Conservation (phyloP, 2,329 filamentous ascomycete genomes). For the Exophiala calicioides region DNA sequence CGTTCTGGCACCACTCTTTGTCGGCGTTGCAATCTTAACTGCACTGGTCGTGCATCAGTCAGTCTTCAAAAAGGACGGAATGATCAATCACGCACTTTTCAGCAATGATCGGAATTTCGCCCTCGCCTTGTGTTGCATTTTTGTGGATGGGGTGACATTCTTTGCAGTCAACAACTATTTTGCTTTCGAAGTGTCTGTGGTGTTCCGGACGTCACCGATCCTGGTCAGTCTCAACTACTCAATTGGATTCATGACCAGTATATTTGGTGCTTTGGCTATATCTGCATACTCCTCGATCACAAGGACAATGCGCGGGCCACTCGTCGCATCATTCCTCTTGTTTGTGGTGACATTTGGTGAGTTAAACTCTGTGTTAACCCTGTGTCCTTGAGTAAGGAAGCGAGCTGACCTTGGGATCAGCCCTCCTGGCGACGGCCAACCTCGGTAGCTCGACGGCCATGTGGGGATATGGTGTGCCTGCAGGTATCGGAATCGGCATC, state of each 20-base stretch:
- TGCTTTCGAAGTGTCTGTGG: constrained; percentile 12
- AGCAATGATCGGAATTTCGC: constrained; percentile 59
- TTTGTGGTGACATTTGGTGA: constrained; percentile 1
- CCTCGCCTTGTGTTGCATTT: constrained; percentile 56
- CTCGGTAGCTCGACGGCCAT: constrained; percentile 11
- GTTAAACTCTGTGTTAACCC: too few relatives aligned
- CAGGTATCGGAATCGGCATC: constrained; percentile 15
- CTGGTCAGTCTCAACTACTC: constrained; percentile 5
- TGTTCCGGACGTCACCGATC: constrained; percentile 9
- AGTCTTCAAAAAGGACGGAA: constrained; percentile 53
- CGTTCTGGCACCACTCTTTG: constrained; percentile 52
- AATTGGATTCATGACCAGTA: too few relatives aligned
- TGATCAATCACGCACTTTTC: constrained; percentile 52
- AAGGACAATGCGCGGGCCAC: too few relatives aligned
- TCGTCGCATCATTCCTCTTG: constrained; percentile 1
- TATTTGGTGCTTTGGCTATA: too few relatives aligned
- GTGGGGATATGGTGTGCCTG: constrained; percentile 18
- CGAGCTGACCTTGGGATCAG: constrained; percentile 6
- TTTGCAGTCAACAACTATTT: constrained; percentile 48
- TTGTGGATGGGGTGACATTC: constrained; percentile 67
- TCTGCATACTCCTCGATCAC: too few relatives aligned
- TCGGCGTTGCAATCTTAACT: constrained; percentile 46
- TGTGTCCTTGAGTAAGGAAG: too few relatives aligned
- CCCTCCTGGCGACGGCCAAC: constrained; percentile 13
- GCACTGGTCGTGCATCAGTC: constrained; percentile 56